phyloP scores from a whole-genome alignment of 441 rosid species.

The Melastoma candidum region DNA sequence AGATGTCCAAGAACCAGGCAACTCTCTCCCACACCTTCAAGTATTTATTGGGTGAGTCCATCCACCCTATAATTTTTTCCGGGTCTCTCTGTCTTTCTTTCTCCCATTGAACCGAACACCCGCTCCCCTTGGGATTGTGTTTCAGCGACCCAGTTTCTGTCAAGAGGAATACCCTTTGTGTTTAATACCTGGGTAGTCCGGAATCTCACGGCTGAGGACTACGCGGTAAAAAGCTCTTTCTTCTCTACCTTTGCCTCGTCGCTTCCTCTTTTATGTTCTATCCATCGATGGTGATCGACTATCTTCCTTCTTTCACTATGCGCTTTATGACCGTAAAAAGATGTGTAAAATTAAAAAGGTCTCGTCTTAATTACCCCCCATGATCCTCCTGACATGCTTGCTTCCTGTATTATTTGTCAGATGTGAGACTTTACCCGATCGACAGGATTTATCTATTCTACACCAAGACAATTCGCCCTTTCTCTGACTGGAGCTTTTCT shows the following conservation, averaged over 20 bases:
- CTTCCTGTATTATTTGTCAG: too few relatives aligned
- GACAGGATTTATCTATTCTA: too few relatives aligned
- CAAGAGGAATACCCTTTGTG: slow-evolving; percentile 85
- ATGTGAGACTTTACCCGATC: too few relatives aligned
- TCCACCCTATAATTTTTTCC: not conserved
- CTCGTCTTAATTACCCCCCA: too few relatives aligned
- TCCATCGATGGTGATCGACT: not conserved
- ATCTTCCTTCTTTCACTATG: too few relatives aligned
- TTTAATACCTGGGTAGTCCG: slow-evolving; percentile 91
- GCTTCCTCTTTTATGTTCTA: not conserved
- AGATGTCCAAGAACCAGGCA: slow-evolving; percentile 24
- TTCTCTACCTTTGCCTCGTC: not conserved
- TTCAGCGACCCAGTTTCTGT: slow-evolving; percentile 75
- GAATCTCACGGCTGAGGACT: slow-evolving; percentile 69
- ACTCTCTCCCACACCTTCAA: slow-evolving; percentile 81
- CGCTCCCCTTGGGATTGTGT: not conserved
- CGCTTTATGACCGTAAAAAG: too few relatives aligned
- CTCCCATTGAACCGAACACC: not conserved
- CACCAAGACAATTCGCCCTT: too few relatives aligned
- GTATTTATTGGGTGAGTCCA: slow-evolving; percentile 52
- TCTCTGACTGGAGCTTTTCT: slow-evolving; percentile 1
- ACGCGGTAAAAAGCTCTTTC: slow-evolving; percentile 46
- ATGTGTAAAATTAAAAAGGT: too few relatives aligned
- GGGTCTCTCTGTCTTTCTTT: not conserved
- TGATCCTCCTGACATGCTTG: too few relatives aligned